Base-by-base conservation (phyloP, 2,329 filamentous ascomycete genomes). In the Cladosporium sp. region DNA sequence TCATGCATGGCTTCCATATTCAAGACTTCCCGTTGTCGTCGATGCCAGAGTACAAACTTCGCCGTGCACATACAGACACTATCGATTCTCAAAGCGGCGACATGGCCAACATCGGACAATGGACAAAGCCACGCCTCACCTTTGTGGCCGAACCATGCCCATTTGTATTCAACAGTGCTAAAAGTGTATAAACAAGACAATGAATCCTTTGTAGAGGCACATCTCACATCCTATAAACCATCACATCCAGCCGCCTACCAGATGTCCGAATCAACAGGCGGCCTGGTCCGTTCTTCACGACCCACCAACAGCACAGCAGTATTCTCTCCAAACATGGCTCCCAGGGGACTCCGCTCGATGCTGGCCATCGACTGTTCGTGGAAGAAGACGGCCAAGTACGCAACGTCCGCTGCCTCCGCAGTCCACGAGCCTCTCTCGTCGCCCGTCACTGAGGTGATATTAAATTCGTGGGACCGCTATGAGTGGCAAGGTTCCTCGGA, bases 401-500 rank as follows among this genome's bases (percentile, higher is more conserved):
- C 65, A 18, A 52, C 65, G 11, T 67, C 66, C 14, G n/a, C 49
- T 8, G 37, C 64, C 49, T 68, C 68, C 5, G 31, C 40, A 5
- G 21, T 46, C 1, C 56, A 68, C 26, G 59, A 65, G 12, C 66
- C 69, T 11, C 64, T 73, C 3, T 65, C 70, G 2, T 64, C 67
- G 2, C 68, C 72, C 2, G 56, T 74, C 26, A 67, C 59, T 2
- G 28, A 56, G 10, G 64, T 72, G 12, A 63, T 74, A 2, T 65
- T 75, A 21, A 40, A 65, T 1, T 55, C 56, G 21, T 75, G 69
- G 66, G 68, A 72, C 16, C 49, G 31, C 7, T 66, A 72, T 37
- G 68, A 73, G 52, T 72, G 68, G 68, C 14, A 64, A 16, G 26
- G 58, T 3, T 70, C 67, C 33, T 65, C 70, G n/a, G 72, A 75